Percentiles rank a stretch among this genome's conserved stretches.
These are phyloP conservation scores for Xylaria sp. DNA, from an alignment of 2,329 filamentous ascomycete genomes.

Conservation along the genomic window DNA sequence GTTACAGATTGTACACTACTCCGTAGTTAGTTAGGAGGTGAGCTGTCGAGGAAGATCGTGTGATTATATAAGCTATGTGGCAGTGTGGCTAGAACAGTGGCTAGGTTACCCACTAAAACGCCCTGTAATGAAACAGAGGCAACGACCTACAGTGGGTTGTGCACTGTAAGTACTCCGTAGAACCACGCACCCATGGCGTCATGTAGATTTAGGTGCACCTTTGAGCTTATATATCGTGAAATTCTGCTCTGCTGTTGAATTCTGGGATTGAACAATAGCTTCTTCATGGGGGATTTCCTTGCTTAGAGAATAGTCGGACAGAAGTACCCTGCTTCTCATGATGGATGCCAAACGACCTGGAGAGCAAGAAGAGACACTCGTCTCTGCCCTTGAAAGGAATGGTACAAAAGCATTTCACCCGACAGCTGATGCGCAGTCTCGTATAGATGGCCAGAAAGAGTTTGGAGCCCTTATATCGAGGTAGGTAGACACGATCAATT, in stretches of 20 bases:
- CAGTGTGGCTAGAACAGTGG: too few relatives aligned
- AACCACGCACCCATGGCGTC: too few relatives aligned
- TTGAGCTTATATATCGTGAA: neutral
- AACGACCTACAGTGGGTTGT: too few relatives aligned
- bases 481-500: slow-evolving; percentile 50
- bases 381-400: slow-evolving; percentile 50
- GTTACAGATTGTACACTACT: too few relatives aligned
- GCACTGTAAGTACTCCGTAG: too few relatives aligned
- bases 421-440: slow-evolving; percentile 47
- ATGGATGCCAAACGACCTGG: slow-evolving; percentile 30
- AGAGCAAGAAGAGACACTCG: slow-evolving; percentile 40
- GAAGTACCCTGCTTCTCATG: slow-evolving; percentile 18
- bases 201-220: too few relatives aligned
- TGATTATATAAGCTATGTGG: too few relatives aligned
- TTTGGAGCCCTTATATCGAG: slow-evolving; percentile 61
- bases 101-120: too few relatives aligned
- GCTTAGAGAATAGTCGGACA: neutral
- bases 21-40: too few relatives aligned
- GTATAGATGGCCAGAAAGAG: slow-evolving; percentile 51
- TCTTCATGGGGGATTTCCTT: neutral
- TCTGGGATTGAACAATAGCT: neutral
- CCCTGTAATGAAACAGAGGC: too few relatives aligned
- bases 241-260: slow-evolving; percentile 6
- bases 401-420: slow-evolving; percentile 63
- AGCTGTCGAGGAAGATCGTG: too few relatives aligned